Conservation (phyloP, 495 filamentous ascomycete genomes). For the Trichoderma orchidacearum region DNA sequence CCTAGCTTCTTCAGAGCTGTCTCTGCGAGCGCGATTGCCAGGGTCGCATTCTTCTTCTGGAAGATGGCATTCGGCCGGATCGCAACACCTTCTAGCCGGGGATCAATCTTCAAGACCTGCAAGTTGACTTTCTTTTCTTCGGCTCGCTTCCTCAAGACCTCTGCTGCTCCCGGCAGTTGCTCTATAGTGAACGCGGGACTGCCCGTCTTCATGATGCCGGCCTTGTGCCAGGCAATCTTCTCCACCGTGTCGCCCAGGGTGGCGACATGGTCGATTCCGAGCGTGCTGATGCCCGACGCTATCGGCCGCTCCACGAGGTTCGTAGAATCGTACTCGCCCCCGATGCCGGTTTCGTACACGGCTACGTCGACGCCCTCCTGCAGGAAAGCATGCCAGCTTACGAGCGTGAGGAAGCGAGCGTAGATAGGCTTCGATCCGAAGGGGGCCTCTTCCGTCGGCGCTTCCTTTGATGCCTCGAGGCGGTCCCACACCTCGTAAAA, state of each 20-base stretch:
- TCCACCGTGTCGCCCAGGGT: slow-evolving; percentile 74
- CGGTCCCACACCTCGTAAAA: slow-evolving; percentile 88
- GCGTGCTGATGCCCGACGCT: slow-evolving; percentile 61
- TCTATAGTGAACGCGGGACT: slow-evolving; percentile 59
- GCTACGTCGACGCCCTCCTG: slow-evolving; percentile 67
- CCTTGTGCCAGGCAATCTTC: slow-evolving; percentile 96
- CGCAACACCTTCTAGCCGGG: slow-evolving; percentile 47
- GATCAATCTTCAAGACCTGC: slow-evolving; percentile 47
- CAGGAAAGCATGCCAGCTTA: slow-evolving; percentile 81
- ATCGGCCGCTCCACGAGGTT: slow-evolving; percentile 72
- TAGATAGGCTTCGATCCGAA: slow-evolving; percentile 60
- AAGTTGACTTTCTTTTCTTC: slow-evolving; percentile 47
- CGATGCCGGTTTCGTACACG: slow-evolving; percentile 86
- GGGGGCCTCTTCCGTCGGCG: slow-evolving; percentile 12
- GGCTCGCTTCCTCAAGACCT: slow-evolving; percentile 60
- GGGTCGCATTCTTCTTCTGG: slow-evolving; percentile 73
- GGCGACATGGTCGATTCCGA: slow-evolving; percentile 81
- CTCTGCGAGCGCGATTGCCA: slow-evolving; percentile 66
- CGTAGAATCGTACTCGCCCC: slow-evolving; percentile 86
- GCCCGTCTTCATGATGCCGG: slow-evolving; percentile 72
- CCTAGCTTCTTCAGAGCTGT: slow-evolving; percentile 19
- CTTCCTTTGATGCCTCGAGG: slow-evolving; percentile 26
- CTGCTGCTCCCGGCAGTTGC: slow-evolving; percentile 50
- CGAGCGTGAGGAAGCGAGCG: slow-evolving; percentile 77
- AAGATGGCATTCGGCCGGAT: slow-evolving; percentile 70